Evolutionary conservation across 306 rosid genomes (phyloP), one percentile per base, ranked within the genome.

Genomic region (Oxytropis ochrocephala): DNA sequence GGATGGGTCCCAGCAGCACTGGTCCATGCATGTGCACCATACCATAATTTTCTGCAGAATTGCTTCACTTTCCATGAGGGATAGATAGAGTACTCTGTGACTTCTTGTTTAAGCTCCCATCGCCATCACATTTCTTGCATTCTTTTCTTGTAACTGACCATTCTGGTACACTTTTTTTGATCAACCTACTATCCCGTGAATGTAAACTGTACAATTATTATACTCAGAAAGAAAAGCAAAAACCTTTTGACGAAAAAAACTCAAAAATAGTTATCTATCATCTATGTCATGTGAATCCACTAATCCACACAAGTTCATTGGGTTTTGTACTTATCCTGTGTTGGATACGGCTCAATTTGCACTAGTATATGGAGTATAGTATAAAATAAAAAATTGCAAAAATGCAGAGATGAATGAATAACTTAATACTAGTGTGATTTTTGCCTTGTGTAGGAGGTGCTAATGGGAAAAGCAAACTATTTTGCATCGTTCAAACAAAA

Each of bases 401-500:
- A 36, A 29, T 41, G 65, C 58, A 42, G 58, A 24, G 33, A 61
- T 42, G 65, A 61, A 61, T 36, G n/a, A n/a, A n/a, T n/a, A n/a
- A 35, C 5, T 35, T 5, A 35, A 35, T 35, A 51, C 13, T 51
- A 69, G n/a, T 51, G 62, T 56, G 8, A 24, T 47, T 44, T 44
- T 72, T 30, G 13, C 59, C 59, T 56, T 55, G 5, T 24, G 48
- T 85, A 94, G 99, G 99, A 94, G 76, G 99, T 91, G 74, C 67
- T 94, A 58, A 94, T 86, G 96, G 95, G 99, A 54, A 91, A 72
- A 81, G 99, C 95, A 32, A 85, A 85, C 17, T 94, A 90, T 71
- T 90, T 90, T 69, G 70, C 81, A 11, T 94, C 98, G 4, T 94
- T 94, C 82, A 83, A 73, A 77, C 94, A 79, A 62, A 94, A 94